Conservation (phyloP, 352 stramenopile species). For the Phytophthora aleatoria region DNA sequence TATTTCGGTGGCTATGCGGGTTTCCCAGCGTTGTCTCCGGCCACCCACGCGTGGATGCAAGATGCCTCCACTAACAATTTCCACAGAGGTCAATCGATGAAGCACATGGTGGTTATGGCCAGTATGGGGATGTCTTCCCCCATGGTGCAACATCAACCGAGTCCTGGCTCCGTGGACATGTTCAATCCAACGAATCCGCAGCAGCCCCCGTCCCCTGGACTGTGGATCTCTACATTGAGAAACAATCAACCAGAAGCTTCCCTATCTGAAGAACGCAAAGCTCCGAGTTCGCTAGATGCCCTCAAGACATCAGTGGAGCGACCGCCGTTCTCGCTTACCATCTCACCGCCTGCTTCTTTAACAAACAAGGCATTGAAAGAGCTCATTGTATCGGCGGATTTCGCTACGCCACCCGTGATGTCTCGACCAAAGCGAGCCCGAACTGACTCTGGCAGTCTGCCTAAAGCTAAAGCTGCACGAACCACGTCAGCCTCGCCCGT, state of each 20-base stretch:
- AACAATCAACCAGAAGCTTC: background rate
- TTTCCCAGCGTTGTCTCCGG: constrained; percentile 12
- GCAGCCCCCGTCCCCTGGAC: constrained; percentile 5
- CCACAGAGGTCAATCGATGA: constrained; percentile 31
- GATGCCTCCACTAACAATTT: constrained; percentile 23
- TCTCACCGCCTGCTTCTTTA: constrained; percentile 35
- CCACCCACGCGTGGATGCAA: constrained; percentile 22
- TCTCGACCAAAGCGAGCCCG: constrained; percentile 27
- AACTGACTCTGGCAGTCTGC: background rate
- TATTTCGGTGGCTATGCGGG: constrained; percentile 10
- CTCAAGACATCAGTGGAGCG: constrained; percentile 23
- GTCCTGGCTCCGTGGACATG: constrained; percentile 35
- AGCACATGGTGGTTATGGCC: constrained; percentile 38
- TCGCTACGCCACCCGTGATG: constrained; percentile 3
- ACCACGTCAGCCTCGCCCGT: constrained; percentile 19
- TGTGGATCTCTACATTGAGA: constrained; percentile 30
- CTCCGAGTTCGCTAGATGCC: constrained; percentile 2
- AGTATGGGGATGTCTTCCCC: constrained; percentile 14
- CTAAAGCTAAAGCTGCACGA: constrained; percentile 23
- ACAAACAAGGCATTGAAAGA: constrained; percentile 42
- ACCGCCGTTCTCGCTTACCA: constrained; percentile 31
- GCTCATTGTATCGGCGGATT: constrained; percentile 43
- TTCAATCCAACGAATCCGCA: constrained; percentile 19
- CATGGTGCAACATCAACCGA: constrained; percentile 33
- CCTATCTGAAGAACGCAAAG: background rate